Conservation (phyloP, 208 protist species). For the Leishmania amazonensis region DNA sequence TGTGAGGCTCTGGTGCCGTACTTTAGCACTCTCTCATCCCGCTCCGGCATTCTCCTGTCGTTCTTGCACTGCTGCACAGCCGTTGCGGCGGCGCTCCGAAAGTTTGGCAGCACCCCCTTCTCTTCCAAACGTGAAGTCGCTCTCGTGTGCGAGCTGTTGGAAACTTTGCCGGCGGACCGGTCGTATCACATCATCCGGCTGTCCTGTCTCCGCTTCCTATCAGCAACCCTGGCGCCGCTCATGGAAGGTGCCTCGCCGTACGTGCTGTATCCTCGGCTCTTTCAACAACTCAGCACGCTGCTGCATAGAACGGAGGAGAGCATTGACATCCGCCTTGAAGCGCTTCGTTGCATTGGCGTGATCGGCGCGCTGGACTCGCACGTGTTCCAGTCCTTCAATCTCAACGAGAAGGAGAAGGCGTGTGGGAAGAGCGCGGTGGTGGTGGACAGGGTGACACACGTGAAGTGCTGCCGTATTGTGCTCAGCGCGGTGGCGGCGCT, state of each 20-base stretch:
- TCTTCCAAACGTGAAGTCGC: slow-evolving; percentile 66
- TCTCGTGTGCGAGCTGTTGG: slow-evolving; percentile 62
- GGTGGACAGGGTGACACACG: slow-evolving; percentile 52
- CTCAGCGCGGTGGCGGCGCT: slow-evolving; percentile 59
- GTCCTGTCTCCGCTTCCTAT: slow-evolving; percentile 75
- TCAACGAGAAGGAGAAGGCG: slow-evolving; percentile 41
- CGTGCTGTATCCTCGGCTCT: slow-evolving; percentile 72
- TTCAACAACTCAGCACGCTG: slow-evolving; percentile 60
- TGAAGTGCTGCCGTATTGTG: slow-evolving; percentile 75
- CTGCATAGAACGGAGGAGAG: slow-evolving; percentile 71
- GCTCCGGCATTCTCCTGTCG: slow-evolving; percentile 56
- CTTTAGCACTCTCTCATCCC: slow-evolving; percentile 46
- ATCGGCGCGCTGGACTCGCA: slow-evolving; percentile 82
- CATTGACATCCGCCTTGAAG: slow-evolving; percentile 76
- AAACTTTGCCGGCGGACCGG: slow-evolving; percentile 56
- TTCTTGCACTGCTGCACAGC: slow-evolving; percentile 80
- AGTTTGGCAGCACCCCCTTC: slow-evolving; percentile 50
- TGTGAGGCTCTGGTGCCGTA: slow-evolving; percentile 54
- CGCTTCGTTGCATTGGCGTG: slow-evolving; percentile 71
- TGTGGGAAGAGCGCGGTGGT: slow-evolving; percentile 27
- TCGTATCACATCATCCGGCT: slow-evolving; percentile 59
- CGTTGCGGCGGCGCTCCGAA: slow-evolving; percentile 56
- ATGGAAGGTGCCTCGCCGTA: slow-evolving; percentile 72
- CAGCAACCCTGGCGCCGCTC: slow-evolving; percentile 62
- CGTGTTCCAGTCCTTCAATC: slow-evolving; percentile 67